phyloP scores from a whole-genome alignment of 2,329 filamentous ascomycete species.

The Albophoma yamanashiensis region DNA sequence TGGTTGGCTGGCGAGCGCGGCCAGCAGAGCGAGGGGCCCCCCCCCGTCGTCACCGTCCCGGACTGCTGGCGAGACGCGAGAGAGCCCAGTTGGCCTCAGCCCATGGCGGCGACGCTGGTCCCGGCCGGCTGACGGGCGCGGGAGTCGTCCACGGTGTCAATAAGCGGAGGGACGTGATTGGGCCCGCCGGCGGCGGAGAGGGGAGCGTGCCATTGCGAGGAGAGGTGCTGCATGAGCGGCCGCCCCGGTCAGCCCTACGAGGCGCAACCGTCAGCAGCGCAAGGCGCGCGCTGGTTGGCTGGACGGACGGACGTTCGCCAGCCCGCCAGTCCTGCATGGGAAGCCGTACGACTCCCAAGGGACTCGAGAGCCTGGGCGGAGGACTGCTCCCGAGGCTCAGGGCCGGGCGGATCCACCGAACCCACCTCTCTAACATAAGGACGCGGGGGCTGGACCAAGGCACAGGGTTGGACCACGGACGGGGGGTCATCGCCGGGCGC shows the following conservation, averaged over 20 bases:
- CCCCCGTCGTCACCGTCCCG: background rate
- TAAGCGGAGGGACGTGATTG: background rate
- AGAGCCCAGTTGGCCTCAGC: background rate
- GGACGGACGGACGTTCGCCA: background rate
- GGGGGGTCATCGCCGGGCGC: background rate
- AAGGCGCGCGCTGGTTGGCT: background rate
- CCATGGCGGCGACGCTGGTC: background rate
- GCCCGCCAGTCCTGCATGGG: background rate
- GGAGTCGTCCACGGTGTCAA: background rate
- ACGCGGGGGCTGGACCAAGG: background rate
- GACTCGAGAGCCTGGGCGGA: background rate
- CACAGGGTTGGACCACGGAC: background rate
- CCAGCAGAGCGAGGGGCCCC: background rate
- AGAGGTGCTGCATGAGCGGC: background rate
- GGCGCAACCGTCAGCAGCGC: conserved; percentile 1
- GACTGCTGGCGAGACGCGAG: background rate
- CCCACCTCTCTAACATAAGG: background rate
- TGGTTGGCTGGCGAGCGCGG: background rate
- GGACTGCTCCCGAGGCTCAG: no score
- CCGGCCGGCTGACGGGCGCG: background rate
- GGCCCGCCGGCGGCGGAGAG: background rate
- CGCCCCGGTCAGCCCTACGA: conserved; percentile 5
- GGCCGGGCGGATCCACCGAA: background rate
- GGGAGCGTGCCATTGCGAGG: background rate
- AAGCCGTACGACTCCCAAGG: background rate